Base-by-base conservation (phyloP, 192 early-diverging fungal species). In the Umbelopsis isabellina region DNA sequence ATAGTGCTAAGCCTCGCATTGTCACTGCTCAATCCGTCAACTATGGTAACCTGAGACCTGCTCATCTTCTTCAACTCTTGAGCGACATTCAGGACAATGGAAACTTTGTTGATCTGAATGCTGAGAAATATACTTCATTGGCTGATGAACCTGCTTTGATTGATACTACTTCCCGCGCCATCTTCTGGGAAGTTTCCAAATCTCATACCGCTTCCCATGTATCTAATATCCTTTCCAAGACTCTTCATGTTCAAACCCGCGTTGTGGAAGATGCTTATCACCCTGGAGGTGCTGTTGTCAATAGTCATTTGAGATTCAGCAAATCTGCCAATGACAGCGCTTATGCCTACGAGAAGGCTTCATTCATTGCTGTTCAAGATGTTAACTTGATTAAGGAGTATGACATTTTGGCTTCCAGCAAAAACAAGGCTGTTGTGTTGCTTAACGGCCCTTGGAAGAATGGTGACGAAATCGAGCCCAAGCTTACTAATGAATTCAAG, bases 331-430 rank as follows among this genome's bases (percentile, higher is more conserved):
- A 74, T 53, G 71, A 73, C 10, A 50, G 58, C 22, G 69, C 75
- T n/a, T 65, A 80, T 48, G 72, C 72, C 46, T 73, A 82, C 11
- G 68, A 86, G 44, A 66, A 72, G 46, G 90, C 88, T 6, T 78
- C 86, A 65, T 91, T 86, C 67, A 85, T 89, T 13, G 78, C 75
- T 7, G 83, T 93, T 35, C 89, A 95, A 68, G 84, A 92, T 72
- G 46, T 85, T 11, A 68, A 74, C 37, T 46, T 93, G 30, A 72
- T 89, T 61, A 72, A 80, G 27, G 81, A 82, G 65, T 90, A 88
- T 78, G 86, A 93, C 64, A 79, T 88, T 45, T 82, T 90, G 4
- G 72, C 71, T n/a, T 72, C 83, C 0, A 76, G 89, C 41, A 79
- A 79, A 50, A 55, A 73, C 16, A 81, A 81, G 21, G 88, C 85